These are phyloP conservation scores for Xylariaceae sp. DNA, from an alignment of 2,329 filamentous ascomycete genomes.

Conservation along the genomic window DNA sequence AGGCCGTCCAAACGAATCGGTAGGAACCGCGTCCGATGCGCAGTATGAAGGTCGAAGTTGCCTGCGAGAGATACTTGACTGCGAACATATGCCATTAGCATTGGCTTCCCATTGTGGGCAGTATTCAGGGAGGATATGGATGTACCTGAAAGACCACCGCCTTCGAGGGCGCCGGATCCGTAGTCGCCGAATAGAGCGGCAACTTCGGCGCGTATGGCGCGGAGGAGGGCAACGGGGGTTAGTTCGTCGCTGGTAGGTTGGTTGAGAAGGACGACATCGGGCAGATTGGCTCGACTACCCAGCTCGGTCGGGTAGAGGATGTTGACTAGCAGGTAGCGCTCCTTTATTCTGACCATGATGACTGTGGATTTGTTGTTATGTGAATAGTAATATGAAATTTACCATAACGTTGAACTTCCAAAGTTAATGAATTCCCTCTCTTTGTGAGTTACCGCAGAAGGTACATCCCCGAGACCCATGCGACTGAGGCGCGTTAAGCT, in stretches of 20 bases:
- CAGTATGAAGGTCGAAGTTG: slow-evolving; percentile 93
- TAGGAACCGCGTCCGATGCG: slow-evolving; percentile 77
- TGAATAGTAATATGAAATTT: background rate
- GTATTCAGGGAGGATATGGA: slow-evolving; percentile 34
- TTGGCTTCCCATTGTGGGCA: background rate
- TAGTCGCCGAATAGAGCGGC: slow-evolving; percentile 80
- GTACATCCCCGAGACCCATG: background rate
- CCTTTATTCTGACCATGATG: slow-evolving; percentile 89
- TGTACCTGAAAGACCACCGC: slow-evolving; percentile 60
- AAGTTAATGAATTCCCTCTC: no score
- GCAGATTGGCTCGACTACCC: slow-evolving; percentile 35
- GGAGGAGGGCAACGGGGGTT: slow-evolving; percentile 59
- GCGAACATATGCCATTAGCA: slow-evolving; percentile 22
- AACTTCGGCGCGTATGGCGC: slow-evolving; percentile 65
- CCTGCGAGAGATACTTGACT: slow-evolving; percentile 90
- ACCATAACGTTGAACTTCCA: background rate
- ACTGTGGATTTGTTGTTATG: background rate
- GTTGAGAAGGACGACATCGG: slow-evolving; percentile 68
- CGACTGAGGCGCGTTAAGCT: background rate
- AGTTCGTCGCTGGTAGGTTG: slow-evolving; percentile 71
- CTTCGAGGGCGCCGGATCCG: slow-evolving; percentile 68
- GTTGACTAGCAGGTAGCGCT: slow-evolving; percentile 91
- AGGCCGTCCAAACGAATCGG: slow-evolving; percentile 80
- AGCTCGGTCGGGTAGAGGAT: slow-evolving; percentile 73
- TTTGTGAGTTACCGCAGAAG: background rate